These are phyloP conservation scores for Dionaea muscipula DNA, from an alignment of 179 eudicot genomes.

Conservation along the genomic window DNA sequence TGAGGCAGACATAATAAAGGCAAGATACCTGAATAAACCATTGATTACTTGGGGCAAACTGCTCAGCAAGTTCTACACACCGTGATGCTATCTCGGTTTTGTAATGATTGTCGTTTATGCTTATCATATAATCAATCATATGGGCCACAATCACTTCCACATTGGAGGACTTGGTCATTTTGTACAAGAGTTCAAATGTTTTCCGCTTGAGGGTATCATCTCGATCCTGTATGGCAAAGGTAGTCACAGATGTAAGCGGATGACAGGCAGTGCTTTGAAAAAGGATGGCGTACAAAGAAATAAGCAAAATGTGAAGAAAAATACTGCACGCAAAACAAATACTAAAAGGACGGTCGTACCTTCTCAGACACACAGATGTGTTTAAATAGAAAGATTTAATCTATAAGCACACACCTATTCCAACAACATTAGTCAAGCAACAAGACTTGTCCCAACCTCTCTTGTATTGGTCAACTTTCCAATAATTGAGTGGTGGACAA, in stretches of 20 bases:
- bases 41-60: constrained; percentile 95
- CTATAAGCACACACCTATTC: too few species aligned
- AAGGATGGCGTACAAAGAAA: too few species aligned
- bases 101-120: constrained; percentile 80
- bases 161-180: constrained; percentile 94
- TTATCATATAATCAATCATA: constrained; percentile 92
- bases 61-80: constrained; percentile 98
- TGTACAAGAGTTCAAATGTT: constrained; percentile 90
- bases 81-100: constrained; percentile 96
- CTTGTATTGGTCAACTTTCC: too few species aligned
- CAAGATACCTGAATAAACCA: constrained; percentile 88
- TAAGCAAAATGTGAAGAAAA: too few species aligned
- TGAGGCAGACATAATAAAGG: neutral
- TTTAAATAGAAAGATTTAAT: too few species aligned
- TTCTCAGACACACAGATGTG: too few species aligned
- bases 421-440: too few species aligned
- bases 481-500: too few species aligned
- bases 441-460: too few species aligned
- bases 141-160: constrained; percentile 98
- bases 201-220: constrained; percentile 96
- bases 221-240: constrained; percentile 52
- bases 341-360: too few species aligned
- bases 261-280: too few species aligned
- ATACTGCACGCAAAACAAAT: too few species aligned
- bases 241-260: neutral